Base-by-base conservation (phyloP, 257 asterid genomes). In the Hygrophila difformis region DNA sequence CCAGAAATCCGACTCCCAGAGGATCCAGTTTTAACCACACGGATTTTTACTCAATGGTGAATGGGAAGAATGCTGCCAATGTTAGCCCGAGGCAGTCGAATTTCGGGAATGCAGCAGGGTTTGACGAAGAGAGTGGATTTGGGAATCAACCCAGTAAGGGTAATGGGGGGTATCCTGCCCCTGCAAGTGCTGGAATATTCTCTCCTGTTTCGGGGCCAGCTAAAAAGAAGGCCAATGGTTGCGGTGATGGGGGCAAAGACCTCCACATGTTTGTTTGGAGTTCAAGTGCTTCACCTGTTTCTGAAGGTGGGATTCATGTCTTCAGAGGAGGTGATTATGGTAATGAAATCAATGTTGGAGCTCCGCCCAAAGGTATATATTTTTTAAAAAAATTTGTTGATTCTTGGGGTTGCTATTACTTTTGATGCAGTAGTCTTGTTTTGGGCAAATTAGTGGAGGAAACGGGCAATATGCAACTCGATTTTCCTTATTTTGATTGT, bases 251-350 rank as follows among this genome's bases (percentile, higher is more conserved):
- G 16, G 91, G 87, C 2, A 82, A 76, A 57, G 98, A 89, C 69
- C 77, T 85, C n/a, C 98, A 89, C 42, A 89, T 89, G 98, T 89
- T 89, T 62, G 98, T 89, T 6, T 89, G 98, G 98, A 89, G 96
- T 51, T 82, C 96, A 0, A 85, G 98, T 59, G 96, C 98, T 34
- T 89, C 98, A 1, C 98, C 98, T 0, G 96, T 84, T 1, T 86
- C 98, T 33, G 98, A 89, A 68, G 94, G 92, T 2, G 98, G 96
- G 47, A 73, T 89, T 70, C 94, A 82, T 71, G 98, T 89, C n/a
- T 89, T 85, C 60, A 62, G 77, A 39, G 98, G 96, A 36, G 88
- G 82, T 11, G 94, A 82, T 2, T 76, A 74, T 65, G 91, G 83
- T 2, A 76, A 68, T 54, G 93, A 74, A 19, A 56, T 66, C 21